Base-by-base conservation (phyloP, 331 rosid species). In the Malus hybrid region DNA sequence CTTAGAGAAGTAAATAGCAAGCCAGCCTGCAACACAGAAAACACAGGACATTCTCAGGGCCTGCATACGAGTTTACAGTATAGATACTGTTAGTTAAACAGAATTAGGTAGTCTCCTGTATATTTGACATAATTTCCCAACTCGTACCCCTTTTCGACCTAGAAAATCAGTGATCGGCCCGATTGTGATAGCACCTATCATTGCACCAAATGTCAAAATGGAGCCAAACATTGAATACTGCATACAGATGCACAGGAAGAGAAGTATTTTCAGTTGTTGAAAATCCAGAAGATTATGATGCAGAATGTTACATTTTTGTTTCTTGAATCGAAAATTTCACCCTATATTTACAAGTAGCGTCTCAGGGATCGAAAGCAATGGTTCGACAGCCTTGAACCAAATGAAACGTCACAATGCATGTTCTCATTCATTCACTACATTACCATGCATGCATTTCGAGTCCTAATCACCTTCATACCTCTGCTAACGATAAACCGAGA, bases 171-270 rank as follows among this genome's bases (percentile, higher is more conserved):
- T 91, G 32, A 94, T 84, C 10, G 91, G 90, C 3, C 99, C 99
- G 42, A 91, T 87, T 56, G 97, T 90, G 44, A 92, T 92, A 53
- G 99, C 99, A 2, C 99, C 99, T 62, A 90, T 79, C 99, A 94
- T 94, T 4, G 99, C 99, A 36, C 99, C 97, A 67, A 92, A 91
- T 42, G 99, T 92, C 86, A 94, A 78, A 68, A 94, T 81, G 82
- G 99, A 90, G 73, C 99, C 99, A 75, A 94, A 90, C 70, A 94
- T 75, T 68, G 97, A 85, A 85, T 78, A 94, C 97, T 92, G 89
- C 84, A 77, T 7, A 48, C 24, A 81, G 8, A 46, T 26, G 48
- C 20, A 70, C 20, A 32, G 5, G 36, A 15, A 50, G n/a, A 16
- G 7, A 50, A 50, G 56, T 36, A 50, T 50, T 50, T 50, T 50